Conservation (phyloP, 2,329 filamentous ascomycete species). For the Knufia petricola region DNA sequence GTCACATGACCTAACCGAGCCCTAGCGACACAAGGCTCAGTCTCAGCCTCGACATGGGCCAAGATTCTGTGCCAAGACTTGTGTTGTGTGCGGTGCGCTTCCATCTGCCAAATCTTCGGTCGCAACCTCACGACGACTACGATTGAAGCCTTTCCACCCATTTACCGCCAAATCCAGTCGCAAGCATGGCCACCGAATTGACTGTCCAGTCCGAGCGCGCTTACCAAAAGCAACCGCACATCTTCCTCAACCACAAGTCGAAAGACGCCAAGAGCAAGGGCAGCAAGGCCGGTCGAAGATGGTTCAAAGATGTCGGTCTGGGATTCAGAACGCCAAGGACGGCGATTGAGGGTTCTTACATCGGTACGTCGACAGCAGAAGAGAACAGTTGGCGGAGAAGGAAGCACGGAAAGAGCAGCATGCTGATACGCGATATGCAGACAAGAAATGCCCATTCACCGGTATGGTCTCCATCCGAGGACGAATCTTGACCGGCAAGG, state of each 20-base stretch:
- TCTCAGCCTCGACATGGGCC: background rate
- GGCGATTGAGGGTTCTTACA: constrained; percentile 98
- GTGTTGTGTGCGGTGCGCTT: background rate
- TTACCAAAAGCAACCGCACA: constrained; percentile 99
- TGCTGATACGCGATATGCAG: constrained; percentile 39
- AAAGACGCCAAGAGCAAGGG: constrained; percentile 70
- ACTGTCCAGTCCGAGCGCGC: constrained; percentile 99
- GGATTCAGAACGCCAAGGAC: constrained; percentile 98
- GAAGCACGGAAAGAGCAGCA: background rate
- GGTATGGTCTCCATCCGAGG: constrained; percentile 98
- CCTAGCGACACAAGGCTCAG: background rate
- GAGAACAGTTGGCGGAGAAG: background rate
- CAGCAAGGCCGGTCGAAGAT: constrained; percentile 89
- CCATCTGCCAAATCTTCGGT: constrained; percentile 4
- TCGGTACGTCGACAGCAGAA: constrained; percentile 57
- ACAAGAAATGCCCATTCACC: constrained; percentile 99
- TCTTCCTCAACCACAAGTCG: constrained; percentile 97
- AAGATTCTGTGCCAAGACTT: constrained; percentile 6
- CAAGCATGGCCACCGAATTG: constrained; percentile 92
- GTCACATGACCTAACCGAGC: too few species aligned
- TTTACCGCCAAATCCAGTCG: constrained; percentile 29
- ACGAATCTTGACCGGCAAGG: constrained; percentile 98
- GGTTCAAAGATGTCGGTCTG: constrained; percentile 99
- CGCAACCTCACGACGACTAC: constrained; percentile 2
- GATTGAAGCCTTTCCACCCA: constrained; percentile 17